A percentile compares a stretch with the other conserved stretches of the same genome.
phyloP scores from a whole-genome alignment of 306 rosid genomes.

The Acacia acuminata region DNA sequence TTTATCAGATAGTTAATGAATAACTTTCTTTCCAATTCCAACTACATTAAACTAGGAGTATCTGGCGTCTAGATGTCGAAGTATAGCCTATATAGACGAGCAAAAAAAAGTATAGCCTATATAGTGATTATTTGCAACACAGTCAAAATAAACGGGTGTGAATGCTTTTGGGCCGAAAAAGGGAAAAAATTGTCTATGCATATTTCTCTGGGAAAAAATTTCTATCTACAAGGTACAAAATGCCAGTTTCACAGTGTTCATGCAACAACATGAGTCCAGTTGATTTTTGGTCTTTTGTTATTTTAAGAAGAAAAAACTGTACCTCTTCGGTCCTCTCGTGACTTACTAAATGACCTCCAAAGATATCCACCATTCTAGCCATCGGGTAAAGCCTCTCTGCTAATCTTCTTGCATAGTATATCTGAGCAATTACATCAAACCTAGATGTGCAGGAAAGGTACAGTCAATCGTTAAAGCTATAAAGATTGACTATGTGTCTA shows the following conservation, averaged over 20 bases:
- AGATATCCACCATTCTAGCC: constrained; percentile 94
- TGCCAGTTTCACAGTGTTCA: constrained; percentile 8
- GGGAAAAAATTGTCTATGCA: background rate
- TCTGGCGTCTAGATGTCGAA: background rate
- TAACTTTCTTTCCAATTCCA: background rate
- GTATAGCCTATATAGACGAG: background rate
- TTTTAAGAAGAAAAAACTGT: background rate
- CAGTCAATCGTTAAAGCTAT: constrained; percentile 27
- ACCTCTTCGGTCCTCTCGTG: constrained; percentile 95
- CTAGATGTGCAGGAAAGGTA: constrained; percentile 39
- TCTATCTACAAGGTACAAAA: constrained; percentile 6
- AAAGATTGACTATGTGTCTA: background rate
- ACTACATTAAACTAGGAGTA: background rate
- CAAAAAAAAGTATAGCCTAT: background rate
- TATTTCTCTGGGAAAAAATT: background rate
- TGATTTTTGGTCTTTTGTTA: background rate
- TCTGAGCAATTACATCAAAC: constrained; percentile 91
- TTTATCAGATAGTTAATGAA: background rate
- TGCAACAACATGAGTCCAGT: constrained; percentile 10
- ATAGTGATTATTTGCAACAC: background rate
- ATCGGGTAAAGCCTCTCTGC: constrained; percentile 78
- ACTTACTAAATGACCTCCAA: constrained; percentile 95
- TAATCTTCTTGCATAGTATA: constrained; percentile 73
- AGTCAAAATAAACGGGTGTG: background rate
- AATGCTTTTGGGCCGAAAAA: background rate